A percentile compares a stretch with the other conserved stretches of the same genome.
Conservation (phyloP, 352 stramenopile species). For the Phytophthora crassamura region DNA sequence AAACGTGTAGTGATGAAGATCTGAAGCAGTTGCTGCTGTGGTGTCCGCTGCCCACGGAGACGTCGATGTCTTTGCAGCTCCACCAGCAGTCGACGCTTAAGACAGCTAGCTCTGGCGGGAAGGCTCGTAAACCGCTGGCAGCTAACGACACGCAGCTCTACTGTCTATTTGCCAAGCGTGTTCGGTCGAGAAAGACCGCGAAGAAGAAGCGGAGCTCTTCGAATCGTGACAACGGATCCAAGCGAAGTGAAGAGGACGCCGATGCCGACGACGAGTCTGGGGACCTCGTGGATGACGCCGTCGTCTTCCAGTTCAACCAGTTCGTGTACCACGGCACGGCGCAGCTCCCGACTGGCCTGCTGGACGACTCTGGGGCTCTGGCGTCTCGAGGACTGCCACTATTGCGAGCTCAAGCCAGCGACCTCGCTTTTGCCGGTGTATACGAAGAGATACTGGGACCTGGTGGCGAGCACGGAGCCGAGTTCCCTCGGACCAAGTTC, state of each 20-base stretch:
- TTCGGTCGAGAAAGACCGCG: slow-evolving; percentile 10
- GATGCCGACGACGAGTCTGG: slow-evolving; percentile 35
- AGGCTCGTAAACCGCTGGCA: slow-evolving; percentile 29
- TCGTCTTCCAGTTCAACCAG: slow-evolving; percentile 76
- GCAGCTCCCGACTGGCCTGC: slow-evolving; percentile 22
- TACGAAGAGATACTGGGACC: slow-evolving; percentile 39
- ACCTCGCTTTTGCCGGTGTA: slow-evolving; percentile 44
- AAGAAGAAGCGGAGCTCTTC: slow-evolving; percentile 14
- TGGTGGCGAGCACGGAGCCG: slow-evolving; percentile 24
- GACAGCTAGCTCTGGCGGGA: neutral
- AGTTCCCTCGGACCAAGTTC: slow-evolving; percentile 28
- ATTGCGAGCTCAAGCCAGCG: slow-evolving; percentile 52
- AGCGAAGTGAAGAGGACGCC: slow-evolving; percentile 24
- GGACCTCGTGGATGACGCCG: slow-evolving; percentile 35
- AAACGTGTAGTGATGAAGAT: slow-evolving; percentile 50
- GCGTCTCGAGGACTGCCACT: slow-evolving; percentile 44
- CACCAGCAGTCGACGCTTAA: slow-evolving; percentile 15
- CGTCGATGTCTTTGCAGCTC: slow-evolving; percentile 8
- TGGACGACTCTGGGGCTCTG: slow-evolving; percentile 58
- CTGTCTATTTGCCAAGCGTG: slow-evolving; percentile 40
- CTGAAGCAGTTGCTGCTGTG: slow-evolving; percentile 70
- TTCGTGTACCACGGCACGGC: slow-evolving; percentile 59
- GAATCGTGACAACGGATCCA: slow-evolving; percentile 2
- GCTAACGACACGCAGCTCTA: slow-evolving; percentile 75
- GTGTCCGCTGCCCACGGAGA: slow-evolving; percentile 49